phyloP scores from a whole-genome alignment of 345 rosid species.

The Camelina sativa region DNA sequence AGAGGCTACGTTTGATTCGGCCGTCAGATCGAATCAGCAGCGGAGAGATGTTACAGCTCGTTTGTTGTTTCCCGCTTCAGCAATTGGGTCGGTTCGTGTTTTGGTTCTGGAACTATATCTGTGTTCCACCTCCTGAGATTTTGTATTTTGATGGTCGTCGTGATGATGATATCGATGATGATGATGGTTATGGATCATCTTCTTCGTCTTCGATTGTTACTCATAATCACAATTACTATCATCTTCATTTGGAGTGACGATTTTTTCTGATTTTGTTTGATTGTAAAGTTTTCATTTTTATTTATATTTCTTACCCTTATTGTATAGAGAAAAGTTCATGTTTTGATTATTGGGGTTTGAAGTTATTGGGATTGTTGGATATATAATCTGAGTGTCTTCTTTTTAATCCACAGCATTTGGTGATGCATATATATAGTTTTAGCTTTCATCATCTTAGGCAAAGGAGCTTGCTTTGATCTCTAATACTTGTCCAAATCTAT shows the following conservation, averaged over 20 bases:
- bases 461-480: slow-evolving; percentile 16
- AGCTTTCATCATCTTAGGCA: background rate
- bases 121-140: slow-evolving; percentile 65
- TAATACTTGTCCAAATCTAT: background rate
- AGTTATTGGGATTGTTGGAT: slow-evolving; percentile 12
- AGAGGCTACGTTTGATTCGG: slow-evolving; percentile 50
- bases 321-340: background rate
- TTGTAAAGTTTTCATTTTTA: slow-evolving; percentile 24
- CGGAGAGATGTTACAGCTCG: slow-evolving; percentile 64
- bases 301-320: too few relatives aligned
- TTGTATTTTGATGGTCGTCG: slow-evolving; percentile 40
- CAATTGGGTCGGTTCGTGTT: slow-evolving; percentile 72
- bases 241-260: slow-evolving; percentile 44
- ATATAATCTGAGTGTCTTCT: background rate
- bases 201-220: slow-evolving; percentile 30
- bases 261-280: background rate
- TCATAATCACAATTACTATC: slow-evolving; percentile 35
- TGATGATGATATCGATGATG: slow-evolving; percentile 16
- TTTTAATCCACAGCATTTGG: background rate
- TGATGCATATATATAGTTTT: background rate
- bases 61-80: slow-evolving; percentile 71
- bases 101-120: slow-evolving; percentile 72
- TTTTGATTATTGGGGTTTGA: background rate
- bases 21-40: slow-evolving; percentile 54
- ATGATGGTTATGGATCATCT: slow-evolving; percentile 30